Base-by-base conservation (phyloP, 2,329 filamentous ascomycete genomes). In the Ophiostoma montium region DNA sequence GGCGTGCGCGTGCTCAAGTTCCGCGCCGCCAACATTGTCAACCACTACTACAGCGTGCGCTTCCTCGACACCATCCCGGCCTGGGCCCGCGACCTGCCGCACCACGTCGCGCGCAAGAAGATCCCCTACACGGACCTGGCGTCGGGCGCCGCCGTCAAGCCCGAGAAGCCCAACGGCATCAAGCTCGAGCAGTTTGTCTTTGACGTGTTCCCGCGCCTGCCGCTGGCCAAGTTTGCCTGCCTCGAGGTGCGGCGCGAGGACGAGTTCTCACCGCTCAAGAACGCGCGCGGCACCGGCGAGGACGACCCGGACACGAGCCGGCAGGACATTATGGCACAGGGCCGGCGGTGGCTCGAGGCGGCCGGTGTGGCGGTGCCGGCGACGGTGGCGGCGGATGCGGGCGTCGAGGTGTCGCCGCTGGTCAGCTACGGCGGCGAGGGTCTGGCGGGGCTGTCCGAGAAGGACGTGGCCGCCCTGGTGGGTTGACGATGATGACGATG, bases 111-210 rank as follows among this genome's bases (percentile, higher is more conserved):
- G 41, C 81, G 84, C 66, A 98, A 98, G 84, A 98, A 98, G 84
- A 98, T 98, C 54, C 89, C 90, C 11, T 82, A 78, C 63, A 76
- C 86, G 56, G 80, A 95, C 63, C 75, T 82, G 13, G 72, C 83
- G 62, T 82, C 75, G 31, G 89, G 88, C 55, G 81, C 86, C 64
- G 78, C 78, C 0, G 72, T 95, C 66, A 95, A 95, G 75, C 88
- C 90, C 3, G 81, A 88, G 65, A 92, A 88, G 70, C 87, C 92
- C 56, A 98, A 98, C 62, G 92, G 92, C 57, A 89, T 98, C 76
- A 98, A 98, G 75, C 78, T 98, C 35, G 92, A 98, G 75, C 92
- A 96, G 68, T 98, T 96, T 60, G 89, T 98, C 53, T 98, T 98
- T 63, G 92, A 98, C 63, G 92, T 94, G 62, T 98, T 98, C 75